Percentiles rank a stretch among this genome's conserved stretches.
phyloP scores from a whole-genome alignment of 345 rosid species.

The Salix caprea region DNA sequence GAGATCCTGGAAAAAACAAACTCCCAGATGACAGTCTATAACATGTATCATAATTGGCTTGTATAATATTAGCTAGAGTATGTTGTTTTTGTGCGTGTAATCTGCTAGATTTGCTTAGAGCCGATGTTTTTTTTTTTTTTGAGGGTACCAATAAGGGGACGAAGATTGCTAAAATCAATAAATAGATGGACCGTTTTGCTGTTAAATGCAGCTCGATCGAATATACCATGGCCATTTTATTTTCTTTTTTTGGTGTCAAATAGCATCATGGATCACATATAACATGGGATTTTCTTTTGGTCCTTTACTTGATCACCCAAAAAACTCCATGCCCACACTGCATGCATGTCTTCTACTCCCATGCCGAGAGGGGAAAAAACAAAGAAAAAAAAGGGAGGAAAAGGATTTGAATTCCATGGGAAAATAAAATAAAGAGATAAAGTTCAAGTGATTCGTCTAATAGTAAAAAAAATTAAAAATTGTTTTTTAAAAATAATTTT shows the following conservation, averaged over 20 bases:
- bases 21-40: background rate
- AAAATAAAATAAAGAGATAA: background rate
- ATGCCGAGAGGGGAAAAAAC: background rate
- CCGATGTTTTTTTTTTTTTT: background rate
- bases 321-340: background rate
- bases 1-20: background rate
- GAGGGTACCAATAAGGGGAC: background rate
- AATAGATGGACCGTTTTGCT: background rate
- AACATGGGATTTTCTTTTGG: no score
- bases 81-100: background rate
- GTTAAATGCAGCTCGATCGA: background rate
- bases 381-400: background rate
- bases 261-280: no score
- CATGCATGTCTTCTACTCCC: background rate
- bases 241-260: no score
- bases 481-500: no score
- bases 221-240: no score
- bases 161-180: slow-evolving; percentile 1
- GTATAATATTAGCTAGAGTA: background rate
- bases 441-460: no score
- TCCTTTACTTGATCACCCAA: no score
- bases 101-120: background rate
- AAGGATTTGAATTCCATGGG: background rate
- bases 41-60: slow-evolving; percentile 5
- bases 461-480: no score